Conservation (phyloP, 495 filamentous ascomycete genomes). For the Gamarada debralockiae region DNA sequence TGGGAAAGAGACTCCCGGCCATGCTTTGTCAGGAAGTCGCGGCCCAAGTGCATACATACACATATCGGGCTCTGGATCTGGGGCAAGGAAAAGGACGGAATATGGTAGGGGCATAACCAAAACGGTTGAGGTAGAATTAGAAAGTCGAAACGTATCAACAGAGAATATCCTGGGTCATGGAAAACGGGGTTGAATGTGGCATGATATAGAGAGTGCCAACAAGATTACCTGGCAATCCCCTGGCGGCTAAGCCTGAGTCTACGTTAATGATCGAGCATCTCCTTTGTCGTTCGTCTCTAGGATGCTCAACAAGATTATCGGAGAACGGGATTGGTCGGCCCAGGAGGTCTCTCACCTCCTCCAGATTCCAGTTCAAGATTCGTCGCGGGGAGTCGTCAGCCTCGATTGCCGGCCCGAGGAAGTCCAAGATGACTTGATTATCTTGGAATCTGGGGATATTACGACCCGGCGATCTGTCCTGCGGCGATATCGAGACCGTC, state of each 20-base stretch:
- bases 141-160: conserved; percentile 6
- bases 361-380: background rate
- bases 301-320: background rate
- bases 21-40: background rate
- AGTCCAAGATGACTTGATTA: background rate
- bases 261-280: too few relatives aligned
- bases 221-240: too few relatives aligned
- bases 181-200: too few relatives aligned
- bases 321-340: too few relatives aligned
- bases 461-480: background rate
- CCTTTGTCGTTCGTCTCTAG: background rate
- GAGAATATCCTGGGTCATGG: conserved; percentile 6
- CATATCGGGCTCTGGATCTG: background rate
- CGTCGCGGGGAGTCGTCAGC: background rate
- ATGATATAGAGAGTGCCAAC: too few relatives aligned
- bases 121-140: conserved; percentile 13
- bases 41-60: background rate
- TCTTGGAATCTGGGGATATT: background rate
- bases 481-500: background rate
- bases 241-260: too few relatives aligned
- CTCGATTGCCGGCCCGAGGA: background rate
- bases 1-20: background rate
- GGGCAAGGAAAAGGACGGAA: background rate
- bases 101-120: conserved; percentile 1
- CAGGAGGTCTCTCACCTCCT: background rate